phyloP scores from a whole-genome alignment of 148 eudicot genomes.

The Silene latifolia region DNA sequence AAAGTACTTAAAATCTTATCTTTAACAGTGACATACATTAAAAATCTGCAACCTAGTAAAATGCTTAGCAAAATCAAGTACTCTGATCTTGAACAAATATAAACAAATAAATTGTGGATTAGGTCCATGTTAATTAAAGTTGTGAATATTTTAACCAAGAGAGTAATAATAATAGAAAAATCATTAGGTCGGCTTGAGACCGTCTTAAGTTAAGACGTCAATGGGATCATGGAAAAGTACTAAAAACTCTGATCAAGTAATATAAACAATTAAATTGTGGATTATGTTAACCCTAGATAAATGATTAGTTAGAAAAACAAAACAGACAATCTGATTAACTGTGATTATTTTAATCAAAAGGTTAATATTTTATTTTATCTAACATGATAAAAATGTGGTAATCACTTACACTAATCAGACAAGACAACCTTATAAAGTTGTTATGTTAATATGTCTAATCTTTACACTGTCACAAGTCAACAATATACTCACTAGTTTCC shows the following conservation, averaged over 20 bases:
- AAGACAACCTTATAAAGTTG: neutral
- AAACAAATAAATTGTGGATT: constrained; percentile 9
- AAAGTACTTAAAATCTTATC: neutral
- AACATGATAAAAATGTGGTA: neutral
- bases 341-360: constrained; percentile 10
- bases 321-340: constrained; percentile 11
- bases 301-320: neutral
- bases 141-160: too few species aligned
- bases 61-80: neutral
- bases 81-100: neutral
- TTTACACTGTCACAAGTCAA: too few species aligned
- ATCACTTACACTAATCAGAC: neutral
- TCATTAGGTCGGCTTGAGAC: too few species aligned
- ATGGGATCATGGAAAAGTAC: too few species aligned
- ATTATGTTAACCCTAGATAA: neutral
- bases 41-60: neutral
- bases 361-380: constrained; percentile 13
- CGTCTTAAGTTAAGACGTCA: too few species aligned
- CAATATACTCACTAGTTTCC: too few species aligned
- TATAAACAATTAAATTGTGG: constrained; percentile 9
- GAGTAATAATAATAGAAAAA: too few species aligned
- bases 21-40: too few species aligned
- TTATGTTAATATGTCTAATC: too few species aligned
- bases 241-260: neutral
- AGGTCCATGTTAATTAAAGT: too few species aligned